Evolutionary conservation across 2,329 filamentous ascomycete genomes (phyloP).

Genomic region (Ophiostoma sp.): DNA sequence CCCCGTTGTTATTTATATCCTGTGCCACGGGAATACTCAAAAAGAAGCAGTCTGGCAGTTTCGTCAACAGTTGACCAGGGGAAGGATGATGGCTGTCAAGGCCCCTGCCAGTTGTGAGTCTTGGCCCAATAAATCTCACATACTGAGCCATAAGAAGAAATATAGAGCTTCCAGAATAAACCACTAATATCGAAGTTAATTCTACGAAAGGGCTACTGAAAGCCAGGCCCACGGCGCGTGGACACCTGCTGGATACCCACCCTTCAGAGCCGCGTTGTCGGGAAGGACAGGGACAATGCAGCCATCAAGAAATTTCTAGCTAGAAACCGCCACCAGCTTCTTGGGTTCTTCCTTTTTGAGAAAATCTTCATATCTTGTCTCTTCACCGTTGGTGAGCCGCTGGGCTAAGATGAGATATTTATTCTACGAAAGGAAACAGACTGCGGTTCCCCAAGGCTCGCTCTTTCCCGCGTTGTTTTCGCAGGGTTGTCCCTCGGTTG

Average conservation of each 20-base stretch:
- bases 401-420: background rate
- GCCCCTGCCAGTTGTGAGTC: background rate
- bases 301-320: background rate
- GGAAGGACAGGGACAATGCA: background rate
- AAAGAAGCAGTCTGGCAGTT: background rate
- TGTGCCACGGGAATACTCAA: background rate
- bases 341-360: background rate
- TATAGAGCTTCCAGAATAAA: background rate
- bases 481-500: background rate
- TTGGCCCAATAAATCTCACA: background rate
- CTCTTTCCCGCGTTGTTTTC: background rate
- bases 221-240: background rate
- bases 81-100: background rate
- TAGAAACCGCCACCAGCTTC: background rate
- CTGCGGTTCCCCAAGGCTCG: background rate
- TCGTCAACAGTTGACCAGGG: background rate
- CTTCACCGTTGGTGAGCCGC: background rate
- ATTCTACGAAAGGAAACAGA: background rate
- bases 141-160: background rate
- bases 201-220: background rate
- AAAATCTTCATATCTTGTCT: background rate
- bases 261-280: background rate
- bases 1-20: background rate
- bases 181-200: constrained; percentile 15
- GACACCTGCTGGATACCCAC: background rate